Base-by-base conservation (phyloP, 2,329 filamentous ascomycete species). In the Colletotrichum tofieldiae region DNA sequence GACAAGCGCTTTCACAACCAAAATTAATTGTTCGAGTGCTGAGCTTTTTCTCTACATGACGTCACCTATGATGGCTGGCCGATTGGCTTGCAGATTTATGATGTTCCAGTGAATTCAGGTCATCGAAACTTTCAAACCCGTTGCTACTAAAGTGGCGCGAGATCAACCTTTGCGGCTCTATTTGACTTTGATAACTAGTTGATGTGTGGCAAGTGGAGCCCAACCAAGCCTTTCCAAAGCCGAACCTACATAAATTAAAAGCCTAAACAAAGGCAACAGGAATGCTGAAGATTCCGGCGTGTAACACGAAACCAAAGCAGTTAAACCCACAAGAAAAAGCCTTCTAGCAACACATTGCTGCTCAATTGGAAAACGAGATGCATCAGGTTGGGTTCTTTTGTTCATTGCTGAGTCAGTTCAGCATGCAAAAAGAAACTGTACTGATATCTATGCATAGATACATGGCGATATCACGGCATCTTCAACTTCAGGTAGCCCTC, bases 401-500 rank as follows among this genome's bases (percentile, higher is more conserved):
- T 4, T 8, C 8, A 8, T 8, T 9, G 0, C 18, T 9, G 16
- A 45, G 18, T 45, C 8, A 7, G n/a, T 45, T n/a, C 9, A 1
- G 18, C 20, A n/a, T n/a, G 18, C 8, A 18, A 3, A 8, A 8
- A 4, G 8, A 8, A n/a, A 45, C 43, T n/a, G 18, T 6, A 9
- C 43, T 9, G 43, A 18, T 45, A 6, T 45, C 3, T 20, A 20
- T 6, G 5, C 26, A 1, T 4, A 20, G 16, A 43, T 20, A 5
- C 41, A 20, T 18, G 3, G 16, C 2, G 18, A 4, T 6, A 43
- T 69, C 18, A 71, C 14, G 67, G 67, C 67, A 71, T 71, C 18
- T 71, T 71, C 23, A 71, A n/a, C 37, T 41, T 60, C 32, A 60
- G n/a, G 26, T 67, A 71, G 2, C 67, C 23, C 5, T 55, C 32